These are phyloP conservation scores for Calamus simplicifolius DNA, from an alignment of 176 grass and related monocot species.

Conservation along the genomic window DNA sequence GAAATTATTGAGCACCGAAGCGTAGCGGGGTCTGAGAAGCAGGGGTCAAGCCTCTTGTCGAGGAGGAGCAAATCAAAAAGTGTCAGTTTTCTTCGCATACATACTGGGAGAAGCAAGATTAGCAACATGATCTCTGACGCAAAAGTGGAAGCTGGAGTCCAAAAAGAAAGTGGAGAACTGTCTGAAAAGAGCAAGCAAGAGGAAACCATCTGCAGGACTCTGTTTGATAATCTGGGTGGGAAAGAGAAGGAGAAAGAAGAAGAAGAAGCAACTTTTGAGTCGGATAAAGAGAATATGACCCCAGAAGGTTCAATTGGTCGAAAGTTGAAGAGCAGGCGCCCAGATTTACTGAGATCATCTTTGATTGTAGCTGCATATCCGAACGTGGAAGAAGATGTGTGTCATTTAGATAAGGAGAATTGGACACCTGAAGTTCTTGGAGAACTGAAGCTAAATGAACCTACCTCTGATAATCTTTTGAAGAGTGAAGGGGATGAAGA, in stretches of 20 bases:
- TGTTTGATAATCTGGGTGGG: neutral
- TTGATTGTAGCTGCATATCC: constrained; percentile 11
- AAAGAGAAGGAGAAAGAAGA: neutral
- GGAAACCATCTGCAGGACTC: constrained; percentile 1
- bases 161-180: neutral
- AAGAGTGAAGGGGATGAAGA: constrained; percentile 8
- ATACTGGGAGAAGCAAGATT: constrained; percentile 42
- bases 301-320: too few species aligned
- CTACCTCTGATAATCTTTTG: neutral
- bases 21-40: constrained; percentile 15
- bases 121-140: constrained; percentile 16
- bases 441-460: constrained; percentile 20
- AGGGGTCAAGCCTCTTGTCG: constrained; percentile 32
- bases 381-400: constrained; percentile 19
- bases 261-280: constrained; percentile 2
- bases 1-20: constrained; percentile 8
- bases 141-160: neutral
- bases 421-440: constrained; percentile 26
- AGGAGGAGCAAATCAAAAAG: constrained; percentile 60
- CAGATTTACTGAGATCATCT: too few species aligned
- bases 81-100: constrained; percentile 55
- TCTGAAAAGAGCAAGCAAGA: constrained; percentile 18
- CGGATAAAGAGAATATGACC: constrained; percentile 1
- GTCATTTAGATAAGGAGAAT: constrained; percentile 49
- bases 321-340: too few species aligned